These are phyloP conservation scores for Scenedesmus sp. DNA, from an alignment of 163 green algal species.

Conservation along the genomic window DNA sequence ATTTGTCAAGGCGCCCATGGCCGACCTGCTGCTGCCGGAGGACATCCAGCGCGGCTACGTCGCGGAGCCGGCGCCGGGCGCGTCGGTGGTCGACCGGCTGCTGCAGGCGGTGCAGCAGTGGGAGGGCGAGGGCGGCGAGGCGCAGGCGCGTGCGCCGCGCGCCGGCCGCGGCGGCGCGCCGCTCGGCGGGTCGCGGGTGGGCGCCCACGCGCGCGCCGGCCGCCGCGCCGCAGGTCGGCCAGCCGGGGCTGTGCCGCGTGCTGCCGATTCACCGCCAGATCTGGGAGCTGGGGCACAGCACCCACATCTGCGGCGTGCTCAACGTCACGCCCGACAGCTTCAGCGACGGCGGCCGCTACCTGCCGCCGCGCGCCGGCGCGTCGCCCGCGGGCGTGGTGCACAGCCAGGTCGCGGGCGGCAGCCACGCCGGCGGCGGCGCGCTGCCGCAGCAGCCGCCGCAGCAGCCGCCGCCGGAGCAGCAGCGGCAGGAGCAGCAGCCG, in stretches of 20 bases:
- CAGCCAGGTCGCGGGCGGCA: not conserved
- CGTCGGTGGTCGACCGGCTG: constrained; percentile 32
- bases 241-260: constrained; percentile 57
- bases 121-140: constrained; percentile 54
- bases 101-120: constrained; percentile 45
- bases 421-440: too few species aligned
- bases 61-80: not conserved
- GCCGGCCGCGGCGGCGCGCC: not conserved
- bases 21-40: constrained; percentile 66
- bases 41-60: constrained; percentile 38
- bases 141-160: constrained; percentile 21
- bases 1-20: constrained; percentile 86
- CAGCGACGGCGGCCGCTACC: constrained; percentile 76
- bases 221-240: constrained; percentile 34
- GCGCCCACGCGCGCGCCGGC: too few species aligned
- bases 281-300: constrained; percentile 54
- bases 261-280: constrained; percentile 60
- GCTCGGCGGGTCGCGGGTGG: too few species aligned
- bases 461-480: constrained; percentile 5
- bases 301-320: constrained; percentile 94
- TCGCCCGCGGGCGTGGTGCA: not conserved
- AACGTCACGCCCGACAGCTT: constrained; percentile 97
- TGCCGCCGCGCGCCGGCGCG: not conserved
- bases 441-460: not conserved
- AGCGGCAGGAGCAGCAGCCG: constrained; percentile 9